Base-by-base conservation (phyloP, 2,329 filamentous ascomycete genomes). In the Verticillium klebahnii region DNA sequence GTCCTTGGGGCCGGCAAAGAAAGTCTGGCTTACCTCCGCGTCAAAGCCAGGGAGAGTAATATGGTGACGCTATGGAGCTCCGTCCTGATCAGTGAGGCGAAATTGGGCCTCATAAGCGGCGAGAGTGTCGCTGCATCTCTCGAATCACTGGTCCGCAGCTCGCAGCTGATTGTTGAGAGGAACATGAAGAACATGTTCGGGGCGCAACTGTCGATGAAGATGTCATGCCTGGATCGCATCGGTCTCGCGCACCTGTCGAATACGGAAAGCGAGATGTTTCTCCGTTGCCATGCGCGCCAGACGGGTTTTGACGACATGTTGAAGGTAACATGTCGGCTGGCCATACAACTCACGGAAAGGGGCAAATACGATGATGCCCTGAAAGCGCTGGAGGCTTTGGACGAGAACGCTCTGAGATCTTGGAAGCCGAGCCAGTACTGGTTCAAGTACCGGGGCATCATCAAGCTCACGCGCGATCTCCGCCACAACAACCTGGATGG, bases 61-160 rank as follows among this genome's bases (percentile, higher is more conserved):
- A 93, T 95, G 85, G 95, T 91, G 85, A 87, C 88, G 59, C 78
- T 97, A 2, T 87, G 94, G 77, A 92, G 90, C 70, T 93, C 92
- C 2, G 91, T 92, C 1, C 78, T 97, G 15, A 80, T 97, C 60
- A 93, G 89, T 68, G 93, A 98, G 74, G 92, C 93, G 2, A 96
- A 93, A 72, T 78, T 96, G 52, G 85, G 85, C 23, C 81, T 97
- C 61, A 83, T 86, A 60, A 89, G 88, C 69, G 92, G 92, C 11
- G 85, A 86, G 76, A 83, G 89, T 70, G 72, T 84, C 57, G 79
- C 82, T 4, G 79, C 77, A 7, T 87, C 91, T 1, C 81, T 95
- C 59, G 93, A 97, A 72, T 85, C 89, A 67, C 84, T 97, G 64
- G 84, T 90, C n/a, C 89, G 93, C 70, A 90, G 91, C 66, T 92